These are phyloP conservation scores for Oryza glumipatula DNA, from an alignment of 176 grass and related monocot genomes.

Conservation along the genomic window DNA sequence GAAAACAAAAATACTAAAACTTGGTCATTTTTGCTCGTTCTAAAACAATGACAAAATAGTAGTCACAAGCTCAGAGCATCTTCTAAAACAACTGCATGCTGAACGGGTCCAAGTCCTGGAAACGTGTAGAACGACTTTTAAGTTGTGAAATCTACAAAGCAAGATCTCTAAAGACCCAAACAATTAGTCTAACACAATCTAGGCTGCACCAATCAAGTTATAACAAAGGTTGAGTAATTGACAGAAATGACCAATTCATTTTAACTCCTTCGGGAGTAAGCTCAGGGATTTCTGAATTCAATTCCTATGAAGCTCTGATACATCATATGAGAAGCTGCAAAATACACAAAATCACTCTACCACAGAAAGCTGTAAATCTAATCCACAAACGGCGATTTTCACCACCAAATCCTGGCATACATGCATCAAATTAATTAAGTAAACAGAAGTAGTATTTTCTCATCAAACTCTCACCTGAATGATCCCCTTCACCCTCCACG, in stretches of 20 bases:
- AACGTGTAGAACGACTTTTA: neutral
- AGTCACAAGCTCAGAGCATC: neutral
- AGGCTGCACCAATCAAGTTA: neutral
- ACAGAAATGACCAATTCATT: neutral
- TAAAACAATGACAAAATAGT: neutral
- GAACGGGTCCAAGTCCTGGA: neutral
- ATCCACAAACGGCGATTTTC: neutral
- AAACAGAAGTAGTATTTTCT: neutral
- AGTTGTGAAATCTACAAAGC: neutral
- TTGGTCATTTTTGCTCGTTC: neutral
- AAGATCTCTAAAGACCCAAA: neutral
- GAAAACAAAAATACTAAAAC: neutral
- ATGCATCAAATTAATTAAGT: neutral
- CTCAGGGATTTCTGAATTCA: neutral
- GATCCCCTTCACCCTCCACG: conserved; percentile 88
- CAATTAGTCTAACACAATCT: neutral
- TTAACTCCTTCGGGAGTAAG: neutral
- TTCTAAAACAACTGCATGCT: neutral
- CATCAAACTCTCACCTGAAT: conserved; percentile 67
- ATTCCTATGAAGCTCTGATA: neutral
- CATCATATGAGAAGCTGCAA: neutral
- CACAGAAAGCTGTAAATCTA: neutral
- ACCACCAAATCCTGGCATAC: neutral
- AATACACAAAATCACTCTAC: neutral
- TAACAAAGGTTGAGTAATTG: neutral